Conservation (phyloP, 2,329 filamentous ascomycete genomes). For the Sporothrix humicola region DNA sequence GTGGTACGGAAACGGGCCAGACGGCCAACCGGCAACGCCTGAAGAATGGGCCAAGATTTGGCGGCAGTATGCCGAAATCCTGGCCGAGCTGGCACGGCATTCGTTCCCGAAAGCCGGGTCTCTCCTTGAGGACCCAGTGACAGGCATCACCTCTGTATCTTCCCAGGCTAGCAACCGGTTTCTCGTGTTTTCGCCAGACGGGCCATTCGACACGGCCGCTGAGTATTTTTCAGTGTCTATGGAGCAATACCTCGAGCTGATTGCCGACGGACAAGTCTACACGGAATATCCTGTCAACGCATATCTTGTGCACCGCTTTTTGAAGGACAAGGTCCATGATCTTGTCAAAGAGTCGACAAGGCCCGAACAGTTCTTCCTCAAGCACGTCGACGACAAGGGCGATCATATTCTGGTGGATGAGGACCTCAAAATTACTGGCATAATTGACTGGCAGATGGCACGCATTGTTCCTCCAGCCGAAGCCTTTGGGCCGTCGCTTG, state of each 20-base stretch:
- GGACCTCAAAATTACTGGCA: too few relatives aligned
- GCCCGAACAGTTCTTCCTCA: not conserved
- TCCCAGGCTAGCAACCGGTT: not conserved
- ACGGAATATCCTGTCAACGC: not conserved
- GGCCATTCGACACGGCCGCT: not conserved
- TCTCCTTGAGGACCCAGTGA: not conserved
- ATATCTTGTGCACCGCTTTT: not conserved
- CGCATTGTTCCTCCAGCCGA: too few relatives aligned
- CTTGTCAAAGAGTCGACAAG: not conserved
- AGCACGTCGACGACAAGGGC: not conserved
- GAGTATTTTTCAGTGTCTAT: not conserved
- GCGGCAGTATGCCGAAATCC: not conserved
- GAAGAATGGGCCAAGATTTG: not conserved
- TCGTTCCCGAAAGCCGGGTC: not conserved
- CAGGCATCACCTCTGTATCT: not conserved
- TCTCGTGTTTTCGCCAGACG: too few relatives aligned
- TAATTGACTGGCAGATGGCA: too few relatives aligned
- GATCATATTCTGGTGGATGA: not conserved
- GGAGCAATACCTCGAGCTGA: not conserved
- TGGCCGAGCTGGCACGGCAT: not conserved
- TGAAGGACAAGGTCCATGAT: not conserved
- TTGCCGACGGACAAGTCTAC: not conserved
- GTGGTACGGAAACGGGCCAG: not conserved
- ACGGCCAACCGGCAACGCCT: not conserved
- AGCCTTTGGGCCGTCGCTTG: too few relatives aligned